Percentiles rank a stretch among this genome's conserved stretches.
These are phyloP conservation scores for Gossypium davidsonii DNA, from an alignment of 441 rosid genomes.

Conservation along the genomic window DNA sequence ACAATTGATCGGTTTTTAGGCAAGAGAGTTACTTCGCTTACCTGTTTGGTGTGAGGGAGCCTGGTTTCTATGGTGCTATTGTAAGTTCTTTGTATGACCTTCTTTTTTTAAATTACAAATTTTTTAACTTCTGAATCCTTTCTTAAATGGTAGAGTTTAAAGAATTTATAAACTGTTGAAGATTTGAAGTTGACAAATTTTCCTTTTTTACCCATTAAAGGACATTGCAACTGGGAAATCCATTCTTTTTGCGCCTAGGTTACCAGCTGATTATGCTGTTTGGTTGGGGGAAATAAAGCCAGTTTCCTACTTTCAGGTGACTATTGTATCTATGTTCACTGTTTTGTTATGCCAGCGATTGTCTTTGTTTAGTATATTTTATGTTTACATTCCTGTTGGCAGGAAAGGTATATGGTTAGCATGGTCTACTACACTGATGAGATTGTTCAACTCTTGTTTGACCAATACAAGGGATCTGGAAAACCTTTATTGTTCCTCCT, in stretches of 20 bases:
- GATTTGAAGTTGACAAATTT: conserved; percentile 13
- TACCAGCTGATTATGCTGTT: conserved; percentile 81
- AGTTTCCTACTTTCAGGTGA: conserved; percentile 55
- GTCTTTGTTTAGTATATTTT: background rate
- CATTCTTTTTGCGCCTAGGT: conserved; percentile 71
- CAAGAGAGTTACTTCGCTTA: conserved; percentile 67
- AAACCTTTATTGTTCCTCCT: conserved; percentile 66
- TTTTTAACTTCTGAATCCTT: background rate
- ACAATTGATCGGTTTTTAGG: conserved; percentile 26
- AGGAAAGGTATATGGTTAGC: conserved; percentile 72
- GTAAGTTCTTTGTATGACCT: conserved; percentile 41
- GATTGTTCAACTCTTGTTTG: conserved; percentile 45
- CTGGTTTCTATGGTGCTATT: conserved; percentile 80
- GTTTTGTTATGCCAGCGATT: background rate
- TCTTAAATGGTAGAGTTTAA: background rate
- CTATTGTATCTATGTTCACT: background rate
- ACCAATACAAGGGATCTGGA: conserved; percentile 45
- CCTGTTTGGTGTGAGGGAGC: conserved; percentile 77
- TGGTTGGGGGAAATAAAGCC: conserved; percentile 92
- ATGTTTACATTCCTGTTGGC: conserved; percentile 23
- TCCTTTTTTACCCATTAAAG: conserved; percentile 29
- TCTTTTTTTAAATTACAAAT: background rate
- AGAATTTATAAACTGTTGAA: conserved; percentile 9
- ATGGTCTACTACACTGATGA: conserved; percentile 64
- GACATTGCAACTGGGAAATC: conserved; percentile 74